Percentiles rank a stretch among this genome's conserved stretches.
These are phyloP conservation scores for Trichoderma hamatum DNA, from an alignment of 2,329 filamentous ascomycete genomes.

Conservation along the genomic window DNA sequence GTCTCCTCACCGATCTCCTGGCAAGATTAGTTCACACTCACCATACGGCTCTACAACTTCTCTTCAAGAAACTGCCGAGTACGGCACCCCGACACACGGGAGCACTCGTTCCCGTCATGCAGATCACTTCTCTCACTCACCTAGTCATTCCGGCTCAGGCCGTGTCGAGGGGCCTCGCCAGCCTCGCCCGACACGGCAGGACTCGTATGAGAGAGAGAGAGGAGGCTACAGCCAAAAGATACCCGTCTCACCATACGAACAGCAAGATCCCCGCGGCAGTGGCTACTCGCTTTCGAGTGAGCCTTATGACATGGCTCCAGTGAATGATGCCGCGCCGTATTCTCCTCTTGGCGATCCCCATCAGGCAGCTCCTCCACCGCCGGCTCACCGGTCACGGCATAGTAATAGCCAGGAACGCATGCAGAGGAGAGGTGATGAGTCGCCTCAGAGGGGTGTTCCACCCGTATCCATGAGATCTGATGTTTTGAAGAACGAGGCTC, in stretches of 20 bases:
- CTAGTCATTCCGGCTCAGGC: constrained; percentile 28
- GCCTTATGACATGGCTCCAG: constrained; percentile 37
- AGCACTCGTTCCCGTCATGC: constrained; percentile 38
- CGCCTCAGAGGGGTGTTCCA: constrained; percentile 46
- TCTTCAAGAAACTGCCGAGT: constrained; percentile 57
- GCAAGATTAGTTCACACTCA: constrained; percentile 44
- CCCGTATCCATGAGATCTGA: constrained; percentile 62
- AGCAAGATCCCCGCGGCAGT: constrained; percentile 41
- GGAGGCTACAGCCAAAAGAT: constrained; percentile 42
- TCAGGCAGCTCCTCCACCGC: constrained; percentile 56
- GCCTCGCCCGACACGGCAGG: constrained; percentile 39
- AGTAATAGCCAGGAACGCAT: constrained; percentile 49
- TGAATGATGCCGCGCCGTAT: constrained; percentile 41
- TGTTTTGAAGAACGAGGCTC: constrained; percentile 60
- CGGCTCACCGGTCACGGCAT: constrained; percentile 55
- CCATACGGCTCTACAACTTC: constrained; percentile 54
- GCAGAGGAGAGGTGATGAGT: constrained; percentile 47
- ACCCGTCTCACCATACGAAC: constrained; percentile 41
- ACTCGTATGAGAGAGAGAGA: constrained; percentile 41
- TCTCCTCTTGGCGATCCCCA: constrained; percentile 45
- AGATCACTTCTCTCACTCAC: constrained; percentile 44
- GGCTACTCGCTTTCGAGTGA: constrained; percentile 40
- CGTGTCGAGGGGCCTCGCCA: constrained; percentile 37
- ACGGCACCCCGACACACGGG: constrained; percentile 46
- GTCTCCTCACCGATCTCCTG: constrained; percentile 53